Evolutionary conservation across 805 yeast genomes (phyloP).

Genomic region (Ogataea polymorpha): DNA sequence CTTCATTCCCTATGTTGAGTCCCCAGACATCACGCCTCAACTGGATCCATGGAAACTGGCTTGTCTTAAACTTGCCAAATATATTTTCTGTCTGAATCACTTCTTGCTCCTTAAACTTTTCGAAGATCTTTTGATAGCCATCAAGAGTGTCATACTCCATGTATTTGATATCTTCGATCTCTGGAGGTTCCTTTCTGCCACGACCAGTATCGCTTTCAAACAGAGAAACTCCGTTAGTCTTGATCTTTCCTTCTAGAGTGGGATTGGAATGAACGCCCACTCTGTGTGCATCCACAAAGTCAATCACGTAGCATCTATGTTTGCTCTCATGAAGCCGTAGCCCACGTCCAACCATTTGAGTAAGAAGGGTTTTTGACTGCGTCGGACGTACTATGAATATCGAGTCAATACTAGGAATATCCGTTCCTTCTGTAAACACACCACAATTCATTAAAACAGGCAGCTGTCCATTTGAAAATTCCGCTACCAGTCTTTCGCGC

Average conservation of each 20-base stretch:
- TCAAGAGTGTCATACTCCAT: slow-evolving; percentile 30
- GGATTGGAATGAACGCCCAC: slow-evolving; percentile 28
- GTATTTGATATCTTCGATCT: slow-evolving; percentile 20
- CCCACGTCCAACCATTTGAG: slow-evolving; percentile 93
- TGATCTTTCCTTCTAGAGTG: slow-evolving; percentile 22
- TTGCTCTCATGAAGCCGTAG: slow-evolving; percentile 63
- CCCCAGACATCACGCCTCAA: slow-evolving; percentile 23
- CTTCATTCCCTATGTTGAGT: slow-evolving; percentile 12
- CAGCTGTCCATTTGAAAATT: slow-evolving; percentile 59
- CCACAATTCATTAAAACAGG: slow-evolving; percentile 84
- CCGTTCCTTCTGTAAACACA: slow-evolving; percentile 93
- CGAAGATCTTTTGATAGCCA: slow-evolving; percentile 27
- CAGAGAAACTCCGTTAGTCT: slow-evolving; percentile 11
- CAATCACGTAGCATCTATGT: slow-evolving; percentile 67
- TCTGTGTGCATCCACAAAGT: slow-evolving; percentile 62
- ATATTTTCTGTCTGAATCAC: slow-evolving; percentile 11
- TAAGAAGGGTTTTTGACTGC: slow-evolving; percentile 61
- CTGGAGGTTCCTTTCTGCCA: neutral
- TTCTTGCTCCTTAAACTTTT: slow-evolving; percentile 14
- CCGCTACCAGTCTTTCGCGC: slow-evolving; percentile 50
- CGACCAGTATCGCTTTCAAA: slow-evolving; percentile 11
- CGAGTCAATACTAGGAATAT: slow-evolving; percentile 84
- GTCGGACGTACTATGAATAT: slow-evolving; percentile 80
- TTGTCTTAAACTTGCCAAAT: slow-evolving; percentile 10
- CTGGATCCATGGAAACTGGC: slow-evolving; percentile 22